These are phyloP conservation scores for Microcyclosporella mali DNA, from an alignment of 2,329 filamentous ascomycete species.

Conservation along the genomic window DNA sequence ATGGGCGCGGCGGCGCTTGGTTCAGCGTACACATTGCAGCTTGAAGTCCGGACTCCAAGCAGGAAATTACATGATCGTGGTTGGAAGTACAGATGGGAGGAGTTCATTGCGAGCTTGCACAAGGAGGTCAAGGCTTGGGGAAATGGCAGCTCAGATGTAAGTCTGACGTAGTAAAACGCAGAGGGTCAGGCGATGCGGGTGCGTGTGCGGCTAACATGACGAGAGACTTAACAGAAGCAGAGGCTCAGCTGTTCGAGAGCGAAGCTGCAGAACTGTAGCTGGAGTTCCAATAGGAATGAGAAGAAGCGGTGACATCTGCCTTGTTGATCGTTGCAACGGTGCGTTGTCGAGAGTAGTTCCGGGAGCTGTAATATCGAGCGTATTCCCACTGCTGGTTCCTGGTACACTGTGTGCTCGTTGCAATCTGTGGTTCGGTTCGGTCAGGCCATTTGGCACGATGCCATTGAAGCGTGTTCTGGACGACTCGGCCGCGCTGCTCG, in stretches of 20 bases:
- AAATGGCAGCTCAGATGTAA: too few species aligned
- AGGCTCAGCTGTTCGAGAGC: neutral
- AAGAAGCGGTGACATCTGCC: too few species aligned
- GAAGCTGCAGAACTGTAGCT: constrained; percentile 12
- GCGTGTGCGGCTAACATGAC: neutral
- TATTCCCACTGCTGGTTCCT: too few species aligned
- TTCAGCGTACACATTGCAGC: constrained; percentile 13
- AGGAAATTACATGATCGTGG: constrained; percentile 15
- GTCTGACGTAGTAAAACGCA: neutral
- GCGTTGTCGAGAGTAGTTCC: too few species aligned
- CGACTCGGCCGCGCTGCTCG: too few species aligned
- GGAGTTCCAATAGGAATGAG: constrained; percentile 10
- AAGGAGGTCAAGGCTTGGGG: too few species aligned
- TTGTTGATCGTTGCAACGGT: neutral
- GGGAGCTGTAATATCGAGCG: too few species aligned
- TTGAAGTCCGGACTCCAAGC: constrained; percentile 17
- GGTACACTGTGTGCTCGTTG: too few species aligned
- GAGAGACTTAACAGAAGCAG: neutral
- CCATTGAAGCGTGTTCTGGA: too few species aligned
- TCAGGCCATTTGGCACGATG: too few species aligned
- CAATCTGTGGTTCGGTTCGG: too few species aligned
- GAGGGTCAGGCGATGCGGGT: neutral
- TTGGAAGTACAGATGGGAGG: constrained; percentile 8
- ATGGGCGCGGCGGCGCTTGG: constrained; percentile 11
- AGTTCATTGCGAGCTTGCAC: constrained; percentile 9